Evolutionary conservation across 352 stramenopile genomes (phyloP), one percentile per base, ranked within the genome.

Genomic region (Phytophthora constricta): DNA sequence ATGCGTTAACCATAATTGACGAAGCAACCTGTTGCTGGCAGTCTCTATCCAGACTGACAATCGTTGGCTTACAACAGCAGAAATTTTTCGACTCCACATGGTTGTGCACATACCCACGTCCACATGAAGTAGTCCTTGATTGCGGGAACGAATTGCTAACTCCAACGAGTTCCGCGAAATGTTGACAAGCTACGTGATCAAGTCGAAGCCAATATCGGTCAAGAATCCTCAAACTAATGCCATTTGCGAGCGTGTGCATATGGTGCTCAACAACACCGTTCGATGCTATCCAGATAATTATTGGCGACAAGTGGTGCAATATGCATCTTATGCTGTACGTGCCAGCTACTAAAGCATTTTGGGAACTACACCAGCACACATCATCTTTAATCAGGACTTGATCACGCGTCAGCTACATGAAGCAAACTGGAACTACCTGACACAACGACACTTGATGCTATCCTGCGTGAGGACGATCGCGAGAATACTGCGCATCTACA

Each of bases 341-440:
- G 49, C 19, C 14, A 56, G 49, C 19, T 56, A 46, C 22, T 28
- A 56, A n/a, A 56, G n/a, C n/a, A 45, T 56, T 7, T 28, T 56
- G 4, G 49, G 48, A 13, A 56, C 49, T 28, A 56, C 49, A 17
- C 49, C 49, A 20, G 49, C 49, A n/a, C 27, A 56, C 28, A 5
- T 56, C 2, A 56, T 56, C 2, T 45, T 56, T 17, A 28, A 13
- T 39, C 31, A 39, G 13, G 31, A 39, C 13, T 39, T 56, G 19
- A 45, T 56, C 8, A 56, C 49, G 2, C 19, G 49, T 10, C 37
- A 56, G 20, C 49, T 56, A 5, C 20, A 56, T 26, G 49, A 56
- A 33, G 49, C 49, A 10, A 56, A 56, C 19, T 56, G 49, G 49
- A 56, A 28, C 31, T 56, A 56, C 20, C 31, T 56, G 20, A 31